Conservation (phyloP, 2,329 filamentous ascomycete species). For the Botrytis sinoallii region DNA sequence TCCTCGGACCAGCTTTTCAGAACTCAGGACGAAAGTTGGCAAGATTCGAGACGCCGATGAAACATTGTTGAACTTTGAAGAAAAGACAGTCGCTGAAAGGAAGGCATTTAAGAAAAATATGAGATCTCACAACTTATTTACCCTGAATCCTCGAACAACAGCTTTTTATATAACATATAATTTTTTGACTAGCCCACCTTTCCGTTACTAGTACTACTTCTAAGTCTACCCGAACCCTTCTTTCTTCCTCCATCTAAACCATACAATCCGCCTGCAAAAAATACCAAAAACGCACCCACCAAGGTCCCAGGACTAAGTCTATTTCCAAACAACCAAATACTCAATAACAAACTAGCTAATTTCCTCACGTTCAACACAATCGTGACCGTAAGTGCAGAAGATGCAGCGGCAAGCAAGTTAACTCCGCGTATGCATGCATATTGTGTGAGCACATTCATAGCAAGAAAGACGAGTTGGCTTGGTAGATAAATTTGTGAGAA, state of each 20-base stretch:
- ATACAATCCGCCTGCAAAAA: constrained; percentile 87
- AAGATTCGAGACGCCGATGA: not conserved
- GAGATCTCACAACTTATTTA: not conserved
- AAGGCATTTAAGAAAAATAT: not conserved
- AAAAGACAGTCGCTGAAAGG: not conserved
- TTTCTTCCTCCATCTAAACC: constrained; percentile 58
- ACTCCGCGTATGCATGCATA: constrained; percentile 94
- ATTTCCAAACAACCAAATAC: constrained; percentile 94
- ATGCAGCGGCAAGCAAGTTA: constrained; percentile 84
- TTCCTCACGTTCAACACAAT: constrained; percentile 96
- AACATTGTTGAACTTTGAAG: not conserved
- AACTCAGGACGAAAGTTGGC: not conserved
- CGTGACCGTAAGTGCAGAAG: constrained; percentile 89
- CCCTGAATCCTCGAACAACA: not conserved
- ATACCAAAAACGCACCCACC: constrained; percentile 79
- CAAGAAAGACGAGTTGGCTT: constrained; percentile 67
- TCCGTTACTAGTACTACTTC: constrained; percentile 11
- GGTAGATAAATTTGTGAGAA: constrained; percentile 49
- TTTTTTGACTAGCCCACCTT: constrained; percentile 17
- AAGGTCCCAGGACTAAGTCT: constrained; percentile 71
- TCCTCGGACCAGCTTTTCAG: not conserved
- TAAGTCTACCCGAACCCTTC: constrained; percentile 5
- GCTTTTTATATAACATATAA: constrained; percentile 5
- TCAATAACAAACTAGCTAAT: constrained; percentile 83
- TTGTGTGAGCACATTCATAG: constrained; percentile 81